These are phyloP conservation scores for Starmerella cellae DNA, from an alignment of 805 yeast genomes.

Conservation along the genomic window DNA sequence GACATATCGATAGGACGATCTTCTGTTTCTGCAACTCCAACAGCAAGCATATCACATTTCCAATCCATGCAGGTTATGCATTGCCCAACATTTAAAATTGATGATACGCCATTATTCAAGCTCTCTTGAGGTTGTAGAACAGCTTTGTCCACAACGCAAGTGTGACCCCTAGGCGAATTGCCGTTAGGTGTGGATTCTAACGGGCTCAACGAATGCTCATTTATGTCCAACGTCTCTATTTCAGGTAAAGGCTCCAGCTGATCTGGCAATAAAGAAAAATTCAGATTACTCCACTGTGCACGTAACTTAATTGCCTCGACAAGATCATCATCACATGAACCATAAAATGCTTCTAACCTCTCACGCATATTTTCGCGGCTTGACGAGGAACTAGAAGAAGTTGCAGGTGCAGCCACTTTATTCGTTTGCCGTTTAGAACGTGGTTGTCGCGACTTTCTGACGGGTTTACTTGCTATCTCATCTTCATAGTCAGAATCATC, in stretches of 20 bases:
- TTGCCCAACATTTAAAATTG: slow-evolving; percentile 15
- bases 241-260: neutral
- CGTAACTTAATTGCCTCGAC: slow-evolving; percentile 35
- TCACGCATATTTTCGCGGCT: slow-evolving; percentile 31
- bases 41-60: slow-evolving; percentile 9
- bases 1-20: slow-evolving; percentile 28
- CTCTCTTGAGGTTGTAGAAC: slow-evolving; percentile 7
- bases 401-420: neutral
- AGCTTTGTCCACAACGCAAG: slow-evolving; percentile 7
- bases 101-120: slow-evolving; percentile 1
- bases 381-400: neutral
- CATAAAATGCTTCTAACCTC: slow-evolving; percentile 36
- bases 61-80: slow-evolving; percentile 8
- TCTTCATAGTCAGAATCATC: neutral
- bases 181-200: neutral
- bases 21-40: slow-evolving; percentile 22
- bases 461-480: neutral
- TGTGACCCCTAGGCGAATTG: neutral
- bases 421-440: neutral
- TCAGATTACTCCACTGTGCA: slow-evolving; percentile 36
- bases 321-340: slow-evolving; percentile 35
- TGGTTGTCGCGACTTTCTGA: neutral
- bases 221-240: neutral
- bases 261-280: slow-evolving; percentile 33
- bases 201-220: neutral